phyloP scores from a whole-genome alignment of 139 green algal species.

The Chlorella vulgaris region DNA sequence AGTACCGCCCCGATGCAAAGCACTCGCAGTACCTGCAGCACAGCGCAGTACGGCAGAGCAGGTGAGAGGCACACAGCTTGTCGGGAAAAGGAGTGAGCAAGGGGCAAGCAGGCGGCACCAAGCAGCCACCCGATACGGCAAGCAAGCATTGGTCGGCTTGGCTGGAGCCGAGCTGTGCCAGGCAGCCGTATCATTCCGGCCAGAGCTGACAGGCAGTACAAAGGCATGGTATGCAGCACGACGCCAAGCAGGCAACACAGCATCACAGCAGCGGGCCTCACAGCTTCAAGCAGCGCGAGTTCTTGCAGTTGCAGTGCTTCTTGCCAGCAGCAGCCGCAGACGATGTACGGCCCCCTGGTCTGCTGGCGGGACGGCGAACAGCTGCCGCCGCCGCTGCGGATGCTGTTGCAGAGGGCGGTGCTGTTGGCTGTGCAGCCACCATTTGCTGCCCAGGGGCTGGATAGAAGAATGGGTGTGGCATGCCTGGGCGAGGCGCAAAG shows the following conservation, averaged over 20 bases:
- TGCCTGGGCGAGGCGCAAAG: not conserved
- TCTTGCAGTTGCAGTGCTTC: conserved; percentile 86
- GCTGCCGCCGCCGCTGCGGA: not conserved
- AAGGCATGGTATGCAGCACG: not conserved
- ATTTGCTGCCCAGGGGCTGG: not conserved
- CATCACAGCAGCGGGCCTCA: not conserved
- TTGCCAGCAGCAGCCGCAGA: conserved; percentile 20
- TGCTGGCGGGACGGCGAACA: not conserved
- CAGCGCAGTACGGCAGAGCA: no score
- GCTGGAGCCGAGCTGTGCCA: no score
- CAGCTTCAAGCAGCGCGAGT: conserved; percentile 89
- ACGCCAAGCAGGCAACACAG: not conserved
- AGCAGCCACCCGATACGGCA: no score
- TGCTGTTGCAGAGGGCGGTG: not conserved
- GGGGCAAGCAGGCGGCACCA: not conserved
- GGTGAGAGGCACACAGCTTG: no score
- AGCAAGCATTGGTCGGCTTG: no score
- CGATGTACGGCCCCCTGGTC: conserved; percentile 1
- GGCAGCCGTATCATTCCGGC: no score
- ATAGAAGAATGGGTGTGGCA: conserved; percentile 30
- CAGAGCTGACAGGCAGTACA: not conserved
- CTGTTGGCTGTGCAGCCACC: not conserved
- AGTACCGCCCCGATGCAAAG: conserved; percentile 67
- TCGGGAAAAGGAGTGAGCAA: no score
- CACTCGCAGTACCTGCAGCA: conserved; percentile 84